These are phyloP conservation scores for Xylaria sp. DNA, from an alignment of 2,329 filamentous ascomycete genomes.

Conservation along the genomic window DNA sequence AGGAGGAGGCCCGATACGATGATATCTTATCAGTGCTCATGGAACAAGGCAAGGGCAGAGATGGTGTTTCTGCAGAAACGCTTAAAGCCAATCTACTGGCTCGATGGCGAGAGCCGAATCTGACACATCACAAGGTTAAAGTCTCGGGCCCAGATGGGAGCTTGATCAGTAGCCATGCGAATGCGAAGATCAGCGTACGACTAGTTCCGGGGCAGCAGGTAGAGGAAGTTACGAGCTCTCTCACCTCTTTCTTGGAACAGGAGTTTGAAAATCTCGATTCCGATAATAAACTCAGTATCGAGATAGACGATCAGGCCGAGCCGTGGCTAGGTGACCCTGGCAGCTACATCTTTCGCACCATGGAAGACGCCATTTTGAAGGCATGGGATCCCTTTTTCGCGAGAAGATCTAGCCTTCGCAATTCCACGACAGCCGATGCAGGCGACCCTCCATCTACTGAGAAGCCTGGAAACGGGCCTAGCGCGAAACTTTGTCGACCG, in stretches of 20 bases:
- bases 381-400: constrained; percentile 76
- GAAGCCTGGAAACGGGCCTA: constrained; percentile 11
- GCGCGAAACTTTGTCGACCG: constrained; percentile 66
- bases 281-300: constrained; percentile 81
- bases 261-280: constrained; percentile 81
- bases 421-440: constrained; percentile 18
- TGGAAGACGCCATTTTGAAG: constrained; percentile 84
- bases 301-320: constrained; percentile 92
- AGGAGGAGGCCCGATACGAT: constrained; percentile 83
- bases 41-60: constrained; percentile 70
- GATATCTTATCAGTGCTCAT: constrained; percentile 84
- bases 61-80: constrained; percentile 64
- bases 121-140: constrained; percentile 93
- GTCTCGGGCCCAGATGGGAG: constrained; percentile 92
- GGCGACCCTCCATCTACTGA: constrained; percentile 39
- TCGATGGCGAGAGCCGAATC: constrained; percentile 91
- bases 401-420: constrained; percentile 33
- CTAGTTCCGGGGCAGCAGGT: constrained; percentile 94
- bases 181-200: constrained; percentile 87
- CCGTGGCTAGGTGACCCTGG: constrained; percentile 94
- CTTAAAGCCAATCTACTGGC: constrained; percentile 89
- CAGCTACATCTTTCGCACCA: constrained; percentile 88
- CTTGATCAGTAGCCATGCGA: constrained; percentile 89
- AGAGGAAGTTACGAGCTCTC: constrained; percentile 73
- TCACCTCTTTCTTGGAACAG: constrained; percentile 73